These are phyloP conservation scores for Arthroderma sp. DNA, from an alignment of 2,329 filamentous ascomycete species.

Conservation along the genomic window DNA sequence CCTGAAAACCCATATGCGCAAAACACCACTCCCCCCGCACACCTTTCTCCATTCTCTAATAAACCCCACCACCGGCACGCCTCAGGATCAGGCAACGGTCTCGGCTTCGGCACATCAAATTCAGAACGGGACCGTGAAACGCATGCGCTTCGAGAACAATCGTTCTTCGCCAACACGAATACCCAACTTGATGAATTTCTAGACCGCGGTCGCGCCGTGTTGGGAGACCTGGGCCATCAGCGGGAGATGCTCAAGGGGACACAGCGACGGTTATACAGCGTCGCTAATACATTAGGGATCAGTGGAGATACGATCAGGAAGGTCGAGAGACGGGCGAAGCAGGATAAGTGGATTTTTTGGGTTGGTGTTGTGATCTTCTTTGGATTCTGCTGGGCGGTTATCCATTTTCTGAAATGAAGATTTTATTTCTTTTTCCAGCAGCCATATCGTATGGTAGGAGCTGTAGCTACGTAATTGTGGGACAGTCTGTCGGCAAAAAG, in stretches of 20 bases:
- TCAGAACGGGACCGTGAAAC: slow-evolving; percentile 56
- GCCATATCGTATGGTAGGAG: too few species aligned
- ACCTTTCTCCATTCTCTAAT: slow-evolving; percentile 29
- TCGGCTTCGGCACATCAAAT: slow-evolving; percentile 33
- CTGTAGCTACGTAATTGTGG: too few species aligned
- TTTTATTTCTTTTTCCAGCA: too few species aligned
- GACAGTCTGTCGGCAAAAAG: too few species aligned
- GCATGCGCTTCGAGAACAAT: slow-evolving; percentile 79
- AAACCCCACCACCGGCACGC: slow-evolving; percentile 12
- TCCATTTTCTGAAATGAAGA: slow-evolving; percentile 64
- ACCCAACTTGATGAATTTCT: slow-evolving; percentile 86
- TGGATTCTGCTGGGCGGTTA: slow-evolving; percentile 76
- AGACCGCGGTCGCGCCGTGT: slow-evolving; percentile 75
- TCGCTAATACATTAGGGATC: slow-evolving; percentile 85
- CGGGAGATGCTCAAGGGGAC: slow-evolving; percentile 91
- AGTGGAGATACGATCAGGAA: slow-evolving; percentile 94
- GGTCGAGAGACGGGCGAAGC: slow-evolving; percentile 79
- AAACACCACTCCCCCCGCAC: slow-evolving; percentile 28
- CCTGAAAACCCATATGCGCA: slow-evolving; percentile 90
- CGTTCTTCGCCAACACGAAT: slow-evolving; percentile 71
- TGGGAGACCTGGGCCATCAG: slow-evolving; percentile 79
- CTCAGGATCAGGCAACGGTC: slow-evolving; percentile 23
- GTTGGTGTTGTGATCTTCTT: slow-evolving; percentile 77
- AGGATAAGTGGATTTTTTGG: slow-evolving; percentile 98
- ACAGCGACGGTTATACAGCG: slow-evolving; percentile 77